phyloP scores from a whole-genome alignment of 768 basidiomycete genomes.

The Trametes cubensis region DNA sequence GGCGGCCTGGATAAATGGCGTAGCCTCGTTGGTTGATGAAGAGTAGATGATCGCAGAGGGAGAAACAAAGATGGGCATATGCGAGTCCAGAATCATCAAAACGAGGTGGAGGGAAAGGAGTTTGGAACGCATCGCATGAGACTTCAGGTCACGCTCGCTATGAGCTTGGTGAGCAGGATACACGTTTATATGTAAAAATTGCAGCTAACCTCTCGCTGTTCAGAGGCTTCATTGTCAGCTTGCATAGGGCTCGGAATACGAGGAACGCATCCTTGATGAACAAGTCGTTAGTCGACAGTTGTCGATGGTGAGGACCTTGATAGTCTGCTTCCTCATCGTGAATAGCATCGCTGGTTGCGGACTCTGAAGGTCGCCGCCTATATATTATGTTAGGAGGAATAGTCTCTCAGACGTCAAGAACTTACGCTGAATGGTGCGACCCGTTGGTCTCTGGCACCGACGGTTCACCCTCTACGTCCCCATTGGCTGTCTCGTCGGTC shows the following conservation, averaged over 20 bases:
- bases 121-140: slow-evolving; percentile 97
- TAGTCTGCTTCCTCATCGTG: slow-evolving; percentile 24
- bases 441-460: slow-evolving; percentile 3
- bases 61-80: slow-evolving; percentile 89
- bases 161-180: slow-evolving; percentile 20
- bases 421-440: slow-evolving; percentile 23
- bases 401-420: background rate
- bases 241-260: slow-evolving; percentile 95
- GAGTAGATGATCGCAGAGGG: slow-evolving; percentile 91
- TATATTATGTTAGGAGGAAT: background rate
- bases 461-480: slow-evolving; percentile 4
- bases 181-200: background rate
- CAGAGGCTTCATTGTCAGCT: slow-evolving; percentile 96
- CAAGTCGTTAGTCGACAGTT: slow-evolving; percentile 78
- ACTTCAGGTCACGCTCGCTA: slow-evolving; percentile 94
- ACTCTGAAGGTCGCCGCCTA: slow-evolving; percentile 25
- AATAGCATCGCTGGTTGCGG: slow-evolving; percentile 21
- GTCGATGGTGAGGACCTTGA: slow-evolving; percentile 32
- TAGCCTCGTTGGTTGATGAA: slow-evolving; percentile 83
- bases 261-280: slow-evolving; percentile 98
- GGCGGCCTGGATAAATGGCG: slow-evolving; percentile 87
- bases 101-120: slow-evolving; percentile 93
- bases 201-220: slow-evolving; percentile 81
- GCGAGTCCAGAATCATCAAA: slow-evolving; percentile 86
- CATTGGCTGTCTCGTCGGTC: slow-evolving; percentile 8